Conservation (phyloP, 352 stramenopile genomes). For the Phytophthora vignae region DNA sequence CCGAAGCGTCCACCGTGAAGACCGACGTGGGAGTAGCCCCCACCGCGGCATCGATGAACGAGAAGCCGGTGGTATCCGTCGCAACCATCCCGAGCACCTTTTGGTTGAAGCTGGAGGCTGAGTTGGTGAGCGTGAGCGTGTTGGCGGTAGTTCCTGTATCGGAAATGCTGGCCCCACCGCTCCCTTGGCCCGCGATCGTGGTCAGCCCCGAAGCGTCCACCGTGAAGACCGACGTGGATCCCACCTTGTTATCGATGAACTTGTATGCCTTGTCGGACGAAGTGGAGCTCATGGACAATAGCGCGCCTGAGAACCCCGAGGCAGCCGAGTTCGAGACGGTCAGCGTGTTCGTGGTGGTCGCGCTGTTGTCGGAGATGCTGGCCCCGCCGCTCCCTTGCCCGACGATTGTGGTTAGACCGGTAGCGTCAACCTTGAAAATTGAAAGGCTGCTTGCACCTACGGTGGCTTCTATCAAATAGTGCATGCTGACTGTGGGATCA, state of each 20-base stretch:
- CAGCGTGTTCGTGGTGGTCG: neutral
- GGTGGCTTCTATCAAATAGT: constrained; percentile 30
- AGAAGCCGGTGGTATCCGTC: constrained; percentile 13
- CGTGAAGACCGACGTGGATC: too few species aligned
- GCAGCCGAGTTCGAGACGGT: too few species aligned
- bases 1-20: constrained; percentile 4
- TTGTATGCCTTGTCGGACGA: too few species aligned
- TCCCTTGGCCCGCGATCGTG: too few species aligned
- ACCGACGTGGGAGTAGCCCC: neutral
- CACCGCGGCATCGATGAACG: constrained; percentile 19
- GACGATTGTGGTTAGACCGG: constrained; percentile 3
- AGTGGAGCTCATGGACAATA: too few species aligned
- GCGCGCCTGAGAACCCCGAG: too few species aligned
- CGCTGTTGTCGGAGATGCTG: constrained; percentile 1
- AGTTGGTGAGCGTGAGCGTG: constrained; percentile 21
- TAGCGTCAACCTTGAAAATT: constrained; percentile 17
- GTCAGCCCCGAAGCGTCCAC: too few species aligned
- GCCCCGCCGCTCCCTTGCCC: constrained; percentile 13
- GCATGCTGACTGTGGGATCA: constrained; percentile 17
- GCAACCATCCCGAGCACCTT: constrained; percentile 5
- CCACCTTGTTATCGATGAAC: too few species aligned
- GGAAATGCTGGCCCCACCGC: constrained; percentile 2
- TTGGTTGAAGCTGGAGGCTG: constrained; percentile 4
- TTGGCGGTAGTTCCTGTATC: neutral
- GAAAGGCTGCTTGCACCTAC: constrained; percentile 3